A percentile compares a stretch with the other conserved stretches of the same genome.
These are phyloP conservation scores for Annona cherimola DNA, from an alignment of 164 flowering plant genomes.

Conservation along the genomic window DNA sequence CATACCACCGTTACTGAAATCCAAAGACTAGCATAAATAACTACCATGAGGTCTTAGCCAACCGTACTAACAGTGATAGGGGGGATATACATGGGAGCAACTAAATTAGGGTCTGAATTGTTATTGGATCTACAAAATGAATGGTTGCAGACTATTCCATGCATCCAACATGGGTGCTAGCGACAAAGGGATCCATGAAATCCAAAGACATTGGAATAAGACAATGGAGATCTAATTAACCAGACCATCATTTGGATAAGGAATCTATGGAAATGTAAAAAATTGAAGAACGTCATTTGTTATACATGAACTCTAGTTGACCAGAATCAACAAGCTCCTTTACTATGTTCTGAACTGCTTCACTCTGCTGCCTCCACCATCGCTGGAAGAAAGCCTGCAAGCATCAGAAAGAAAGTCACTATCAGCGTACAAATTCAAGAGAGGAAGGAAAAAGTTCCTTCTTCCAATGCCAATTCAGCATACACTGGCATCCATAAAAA, in stretches of 20 bases:
- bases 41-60: background rate
- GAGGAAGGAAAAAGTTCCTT: background rate
- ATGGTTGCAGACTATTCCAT: background rate
- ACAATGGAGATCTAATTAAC: background rate
- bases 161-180: background rate
- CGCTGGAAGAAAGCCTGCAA: constrained; percentile 88
- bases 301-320: constrained; percentile 85
- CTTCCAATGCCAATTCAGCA: background rate
- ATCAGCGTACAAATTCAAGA: background rate
- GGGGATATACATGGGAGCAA: background rate
- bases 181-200: background rate
- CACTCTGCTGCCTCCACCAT: constrained; percentile 90
- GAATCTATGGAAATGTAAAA: background rate
- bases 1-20: constrained; percentile 75
- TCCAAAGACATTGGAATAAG: background rate
- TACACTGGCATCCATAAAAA: background rate
- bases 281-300: background rate
- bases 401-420: background rate
- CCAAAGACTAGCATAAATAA: background rate
- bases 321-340: constrained; percentile 64
- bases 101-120: background rate
- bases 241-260: background rate
- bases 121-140: background rate
- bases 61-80: background rate
- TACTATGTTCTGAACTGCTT: constrained; percentile 38